Evolutionary conservation across 768 basidiomycete species (phyloP).

Genomic region (Lenzites betulinus): DNA sequence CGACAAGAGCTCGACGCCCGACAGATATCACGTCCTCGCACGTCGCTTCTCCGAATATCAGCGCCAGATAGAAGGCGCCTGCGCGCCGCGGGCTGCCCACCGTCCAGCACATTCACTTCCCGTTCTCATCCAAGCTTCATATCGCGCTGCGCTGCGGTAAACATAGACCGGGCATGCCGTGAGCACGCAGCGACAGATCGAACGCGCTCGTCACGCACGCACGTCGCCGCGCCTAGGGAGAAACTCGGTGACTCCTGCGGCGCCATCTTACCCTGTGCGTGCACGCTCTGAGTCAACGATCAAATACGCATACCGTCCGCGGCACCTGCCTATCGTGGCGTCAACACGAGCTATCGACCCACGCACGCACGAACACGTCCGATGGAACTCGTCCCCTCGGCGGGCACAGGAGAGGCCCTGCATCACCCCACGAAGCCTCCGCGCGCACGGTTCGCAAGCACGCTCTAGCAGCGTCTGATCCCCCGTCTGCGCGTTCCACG

Average conservation of each 20-base stretch:
- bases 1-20: background rate
- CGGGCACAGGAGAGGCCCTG: no score
- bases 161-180: background rate
- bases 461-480: constrained; percentile 19
- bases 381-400: background rate
- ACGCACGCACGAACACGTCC: background rate
- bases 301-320: background rate
- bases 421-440: background rate
- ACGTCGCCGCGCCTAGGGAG: no score
- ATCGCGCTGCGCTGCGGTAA: background rate
- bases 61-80: background rate
- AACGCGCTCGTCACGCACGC: background rate
- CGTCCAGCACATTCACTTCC: background rate
- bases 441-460: background rate
- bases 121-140: background rate
- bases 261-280: background rate
- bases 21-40: constrained; percentile 6
- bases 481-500: background rate
- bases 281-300: background rate
- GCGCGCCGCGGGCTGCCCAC: no score
- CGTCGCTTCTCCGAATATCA: constrained; percentile 13
- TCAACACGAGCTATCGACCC: background rate
- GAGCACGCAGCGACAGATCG: constrained; percentile 1
- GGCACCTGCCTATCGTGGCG: background rate
- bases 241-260: background rate